phyloP scores from a whole-genome alignment of 2,329 filamentous ascomycete species.

The Aotearoamyces nothofagi region DNA sequence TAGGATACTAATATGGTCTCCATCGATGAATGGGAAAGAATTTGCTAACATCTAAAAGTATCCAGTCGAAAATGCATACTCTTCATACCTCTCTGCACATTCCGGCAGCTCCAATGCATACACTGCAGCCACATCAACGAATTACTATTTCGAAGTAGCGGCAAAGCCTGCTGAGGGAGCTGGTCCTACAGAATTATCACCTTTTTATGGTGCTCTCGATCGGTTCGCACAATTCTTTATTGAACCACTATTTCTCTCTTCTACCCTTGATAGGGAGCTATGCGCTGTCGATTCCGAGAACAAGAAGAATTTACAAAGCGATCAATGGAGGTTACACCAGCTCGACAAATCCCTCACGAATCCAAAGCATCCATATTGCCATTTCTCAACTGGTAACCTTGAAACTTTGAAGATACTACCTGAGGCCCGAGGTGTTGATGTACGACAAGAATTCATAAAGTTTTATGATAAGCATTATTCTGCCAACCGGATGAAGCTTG shows the following conservation, averaged over 20 bases:
- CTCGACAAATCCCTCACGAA: conserved; percentile 56
- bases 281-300: conserved; percentile 64
- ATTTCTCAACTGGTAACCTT: conserved; percentile 61
- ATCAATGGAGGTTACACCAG: conserved; percentile 57
- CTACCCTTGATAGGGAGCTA: conserved; percentile 55
- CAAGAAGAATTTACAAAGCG: conserved; percentile 66
- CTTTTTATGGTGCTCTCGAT: conserved; percentile 57
- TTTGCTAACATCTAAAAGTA: no score
- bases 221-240: conserved; percentile 67
- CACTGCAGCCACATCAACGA: conserved; percentile 84
- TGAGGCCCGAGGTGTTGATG: conserved; percentile 49
- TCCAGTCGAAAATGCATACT: conserved; percentile 89
- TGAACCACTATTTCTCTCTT: conserved; percentile 52
- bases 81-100: conserved; percentile 77
- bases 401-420: conserved; percentile 56
- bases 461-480: conserved; percentile 62
- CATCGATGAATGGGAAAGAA: no score
- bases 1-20: no score
- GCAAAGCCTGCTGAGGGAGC: conserved; percentile 63
- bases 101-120: conserved; percentile 93
- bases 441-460: conserved; percentile 57
- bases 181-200: conserved; percentile 34
- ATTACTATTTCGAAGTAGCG: conserved; percentile 94
- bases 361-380: conserved; percentile 53
- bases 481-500: conserved; percentile 61